A percentile compares a stretch with the other conserved stretches of the same genome.
Conservation (phyloP, 345 rosid genomes). For the Cardiospermum halicacabum region DNA sequence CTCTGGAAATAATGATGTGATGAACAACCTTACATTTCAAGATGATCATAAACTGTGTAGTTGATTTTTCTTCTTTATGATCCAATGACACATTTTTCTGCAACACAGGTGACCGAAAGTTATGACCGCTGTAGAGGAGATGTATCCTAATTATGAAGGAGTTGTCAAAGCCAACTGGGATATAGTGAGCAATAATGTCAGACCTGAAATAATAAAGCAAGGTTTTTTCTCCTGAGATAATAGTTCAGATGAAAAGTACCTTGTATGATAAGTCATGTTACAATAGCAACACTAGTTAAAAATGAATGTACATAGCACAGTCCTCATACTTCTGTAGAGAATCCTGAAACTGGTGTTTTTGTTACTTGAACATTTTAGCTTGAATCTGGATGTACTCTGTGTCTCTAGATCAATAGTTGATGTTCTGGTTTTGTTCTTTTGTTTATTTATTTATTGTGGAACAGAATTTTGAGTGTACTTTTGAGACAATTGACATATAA, state of each 20-base stretch:
- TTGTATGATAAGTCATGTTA: not conserved
- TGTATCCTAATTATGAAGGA: not conserved
- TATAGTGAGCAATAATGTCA: not conserved
- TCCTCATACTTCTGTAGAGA: not conserved
- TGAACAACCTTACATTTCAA: not conserved
- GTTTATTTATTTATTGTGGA: not conserved
- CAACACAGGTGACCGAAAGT: conserved; percentile 19
- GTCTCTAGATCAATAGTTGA: conserved; percentile 4
- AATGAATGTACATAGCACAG: conserved; percentile 7
- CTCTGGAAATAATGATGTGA: not conserved
- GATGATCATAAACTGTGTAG: not conserved
- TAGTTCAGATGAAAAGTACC: conserved; percentile 6
- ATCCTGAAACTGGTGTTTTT: not conserved
- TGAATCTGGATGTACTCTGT: not conserved
- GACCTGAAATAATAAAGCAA: conserved; percentile 10
- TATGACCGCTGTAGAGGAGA: not conserved
- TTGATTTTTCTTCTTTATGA: not conserved
- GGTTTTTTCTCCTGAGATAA: not conserved
- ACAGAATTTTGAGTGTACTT: not conserved
- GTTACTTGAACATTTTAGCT: conserved; percentile 1
- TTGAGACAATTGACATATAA: not conserved
- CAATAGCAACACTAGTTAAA: not conserved
- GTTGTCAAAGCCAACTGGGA: not conserved
- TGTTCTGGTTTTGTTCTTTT: not conserved
- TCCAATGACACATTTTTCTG: not conserved